Conservation (phyloP, 352 stramenopile genomes). For the Thalassiosira ordinaria region DNA sequence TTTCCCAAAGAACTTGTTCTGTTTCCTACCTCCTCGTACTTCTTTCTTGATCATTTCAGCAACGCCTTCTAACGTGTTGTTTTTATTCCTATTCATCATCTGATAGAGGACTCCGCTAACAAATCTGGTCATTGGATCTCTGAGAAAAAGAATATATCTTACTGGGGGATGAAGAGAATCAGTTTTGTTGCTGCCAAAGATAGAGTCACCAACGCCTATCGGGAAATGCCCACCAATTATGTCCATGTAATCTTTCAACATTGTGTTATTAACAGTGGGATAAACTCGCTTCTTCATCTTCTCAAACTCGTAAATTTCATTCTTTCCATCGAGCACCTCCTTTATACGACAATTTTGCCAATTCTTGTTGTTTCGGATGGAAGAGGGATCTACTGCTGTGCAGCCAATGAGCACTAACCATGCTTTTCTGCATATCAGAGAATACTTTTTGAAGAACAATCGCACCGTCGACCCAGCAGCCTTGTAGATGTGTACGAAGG, state of each 20-base stretch:
- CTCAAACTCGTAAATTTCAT: background rate
- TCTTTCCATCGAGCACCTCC: slow-evolving; percentile 12
- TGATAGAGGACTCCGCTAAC: slow-evolving; percentile 52
- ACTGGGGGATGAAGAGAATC: slow-evolving; percentile 4
- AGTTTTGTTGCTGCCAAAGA: slow-evolving; percentile 7
- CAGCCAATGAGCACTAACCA: slow-evolving; percentile 42
- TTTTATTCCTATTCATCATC: slow-evolving; percentile 10
- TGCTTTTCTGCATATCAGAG: slow-evolving; percentile 31
- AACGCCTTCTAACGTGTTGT: slow-evolving; percentile 21
- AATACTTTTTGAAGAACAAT: slow-evolving; percentile 47
- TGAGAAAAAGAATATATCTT: slow-evolving; percentile 58
- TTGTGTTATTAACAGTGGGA: slow-evolving; percentile 37
- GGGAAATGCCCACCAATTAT: slow-evolving; percentile 58
- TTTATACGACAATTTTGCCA: slow-evolving; percentile 42
- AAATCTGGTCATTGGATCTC: slow-evolving; percentile 55
- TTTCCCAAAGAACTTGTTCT: slow-evolving; percentile 33
- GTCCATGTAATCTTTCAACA: slow-evolving; percentile 53
- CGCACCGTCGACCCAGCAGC: slow-evolving; percentile 61
- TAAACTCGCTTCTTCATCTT: slow-evolving; percentile 15
- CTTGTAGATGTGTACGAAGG: slow-evolving; percentile 72
- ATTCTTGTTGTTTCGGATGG: slow-evolving; percentile 15
- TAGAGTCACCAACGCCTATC: slow-evolving; percentile 46
- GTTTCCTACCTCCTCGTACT: slow-evolving; percentile 10
- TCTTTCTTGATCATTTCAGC: slow-evolving; percentile 38
- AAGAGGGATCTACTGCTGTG: slow-evolving; percentile 20